phyloP scores from a whole-genome alignment of 1,284 basidiomycete genomes.

The Exsudoporus floridanus region DNA sequence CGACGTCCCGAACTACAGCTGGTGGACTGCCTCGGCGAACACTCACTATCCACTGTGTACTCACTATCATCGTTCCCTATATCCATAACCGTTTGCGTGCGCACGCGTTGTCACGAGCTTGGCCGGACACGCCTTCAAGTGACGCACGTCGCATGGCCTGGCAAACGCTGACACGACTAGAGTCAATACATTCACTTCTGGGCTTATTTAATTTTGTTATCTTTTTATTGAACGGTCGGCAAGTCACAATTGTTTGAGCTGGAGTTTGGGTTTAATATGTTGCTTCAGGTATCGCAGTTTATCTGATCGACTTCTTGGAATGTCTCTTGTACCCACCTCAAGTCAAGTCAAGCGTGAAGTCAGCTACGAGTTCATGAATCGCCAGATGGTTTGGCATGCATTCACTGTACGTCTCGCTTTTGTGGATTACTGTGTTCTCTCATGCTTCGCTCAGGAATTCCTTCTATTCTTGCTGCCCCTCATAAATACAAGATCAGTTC shows the following conservation, averaged over 20 bases:
- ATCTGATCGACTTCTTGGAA: conserved; percentile 76
- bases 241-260: conserved; percentile 27
- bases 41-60: conserved; percentile 66
- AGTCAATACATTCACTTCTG: conserved; percentile 61
- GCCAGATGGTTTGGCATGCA: conserved; percentile 98
- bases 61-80: conserved; percentile 82
- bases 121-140: conserved; percentile 85
- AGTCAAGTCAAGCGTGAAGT: conserved; percentile 78
- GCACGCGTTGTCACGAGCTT: conserved; percentile 79
- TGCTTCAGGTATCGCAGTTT: conserved; percentile 77
- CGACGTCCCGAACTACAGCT: conserved; percentile 41
- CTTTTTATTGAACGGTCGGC: conserved; percentile 89
- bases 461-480: conserved; percentile 90
- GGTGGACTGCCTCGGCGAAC: conserved; percentile 60
- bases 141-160: conserved; percentile 76
- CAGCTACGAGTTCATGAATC: conserved; percentile 98
- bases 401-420: conserved; percentile 72
- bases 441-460: conserved; percentile 71
- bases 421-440: background rate
- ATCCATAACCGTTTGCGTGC: conserved; percentile 70
- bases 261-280: background rate
- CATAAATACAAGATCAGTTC: conserved; percentile 64
- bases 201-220: conserved; percentile 76
- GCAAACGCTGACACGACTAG: conserved; percentile 67
- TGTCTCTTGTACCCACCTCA: conserved; percentile 77